phyloP scores from a whole-genome alignment of 73 alveolate genomes.

The Tetrahymena borealis region DNA sequence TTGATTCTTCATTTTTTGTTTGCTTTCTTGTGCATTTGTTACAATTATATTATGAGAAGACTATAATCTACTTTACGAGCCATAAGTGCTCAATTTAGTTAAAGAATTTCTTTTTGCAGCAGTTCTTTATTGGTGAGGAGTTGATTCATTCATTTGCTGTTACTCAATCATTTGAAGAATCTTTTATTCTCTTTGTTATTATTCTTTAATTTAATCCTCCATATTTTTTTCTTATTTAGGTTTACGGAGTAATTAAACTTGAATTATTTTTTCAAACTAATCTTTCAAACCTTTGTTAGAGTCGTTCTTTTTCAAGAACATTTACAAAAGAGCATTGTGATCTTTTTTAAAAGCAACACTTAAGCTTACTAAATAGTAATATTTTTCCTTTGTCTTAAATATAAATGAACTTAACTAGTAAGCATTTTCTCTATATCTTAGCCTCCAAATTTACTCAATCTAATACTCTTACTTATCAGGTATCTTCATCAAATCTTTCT shows the following conservation, averaged over 20 bases:
- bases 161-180: background rate
- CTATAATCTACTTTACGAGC: background rate
- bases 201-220: background rate
- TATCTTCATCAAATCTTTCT: background rate
- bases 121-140: background rate
- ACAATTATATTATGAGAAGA: background rate
- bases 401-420: background rate
- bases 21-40: background rate
- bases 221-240: background rate
- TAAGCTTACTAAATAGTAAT: background rate
- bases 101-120: background rate
- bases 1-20: background rate
- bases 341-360: background rate
- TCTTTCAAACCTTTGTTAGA: background rate
- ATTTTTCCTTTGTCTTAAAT: background rate
- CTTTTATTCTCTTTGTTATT: background rate
- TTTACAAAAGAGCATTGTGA: background rate
- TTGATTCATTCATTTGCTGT: background rate
- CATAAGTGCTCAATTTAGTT: background rate
- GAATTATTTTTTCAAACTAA: background rate
- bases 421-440: background rate
- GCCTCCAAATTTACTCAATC: background rate
- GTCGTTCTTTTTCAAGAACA: background rate
- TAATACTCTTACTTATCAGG: background rate
- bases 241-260: background rate